Percentiles rank a stretch among this genome's conserved stretches.
Evolutionary conservation across 2,329 filamentous ascomycete species (phyloP).

Genomic region (Neonectria coccinea): DNA sequence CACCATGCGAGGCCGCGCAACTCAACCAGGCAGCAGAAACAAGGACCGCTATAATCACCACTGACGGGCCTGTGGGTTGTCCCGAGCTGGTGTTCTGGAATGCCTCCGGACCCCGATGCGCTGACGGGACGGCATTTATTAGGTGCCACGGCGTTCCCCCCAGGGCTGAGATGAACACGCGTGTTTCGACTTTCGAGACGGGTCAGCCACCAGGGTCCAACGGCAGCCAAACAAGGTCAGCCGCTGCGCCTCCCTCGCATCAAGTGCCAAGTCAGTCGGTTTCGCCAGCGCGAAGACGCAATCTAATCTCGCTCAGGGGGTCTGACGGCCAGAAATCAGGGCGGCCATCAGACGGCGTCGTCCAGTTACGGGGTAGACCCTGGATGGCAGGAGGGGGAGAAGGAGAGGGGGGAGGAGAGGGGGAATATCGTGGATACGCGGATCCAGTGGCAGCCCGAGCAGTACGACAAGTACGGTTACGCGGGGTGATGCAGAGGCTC

Average conservation of each 20-base stretch:
- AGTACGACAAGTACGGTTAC: not conserved
- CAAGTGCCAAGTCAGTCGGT: not conserved
- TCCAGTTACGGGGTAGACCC: not conserved
- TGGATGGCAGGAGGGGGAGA: not conserved
- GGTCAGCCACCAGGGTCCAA: not conserved
- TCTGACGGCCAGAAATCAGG: not conserved
- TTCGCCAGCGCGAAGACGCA: not conserved
- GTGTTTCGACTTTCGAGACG: not conserved
- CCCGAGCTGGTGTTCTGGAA: not conserved
- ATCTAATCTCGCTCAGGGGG: constrained; percentile 14
- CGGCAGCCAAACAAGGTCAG: not conserved
- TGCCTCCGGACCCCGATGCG: constrained; percentile 1
- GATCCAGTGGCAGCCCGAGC: constrained; percentile 11
- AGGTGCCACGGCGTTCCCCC: not conserved
- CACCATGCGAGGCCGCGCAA: constrained; percentile 25
- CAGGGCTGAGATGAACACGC: not conserved
- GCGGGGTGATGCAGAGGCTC: not conserved
- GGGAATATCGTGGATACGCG: constrained; percentile 16
- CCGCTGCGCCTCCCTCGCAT: constrained; percentile 5
- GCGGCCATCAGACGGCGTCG: not conserved
- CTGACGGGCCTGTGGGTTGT: constrained; percentile 1
- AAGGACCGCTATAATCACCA: not conserved
- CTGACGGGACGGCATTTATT: constrained; percentile 13
- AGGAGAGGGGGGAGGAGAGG: not conserved
- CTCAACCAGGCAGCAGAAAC: constrained; percentile 6